Evolutionary conservation across 1,284 basidiomycete species (phyloP), one percentile per base, ranked within the genome.

Genomic region (Flammula alnicola): DNA sequence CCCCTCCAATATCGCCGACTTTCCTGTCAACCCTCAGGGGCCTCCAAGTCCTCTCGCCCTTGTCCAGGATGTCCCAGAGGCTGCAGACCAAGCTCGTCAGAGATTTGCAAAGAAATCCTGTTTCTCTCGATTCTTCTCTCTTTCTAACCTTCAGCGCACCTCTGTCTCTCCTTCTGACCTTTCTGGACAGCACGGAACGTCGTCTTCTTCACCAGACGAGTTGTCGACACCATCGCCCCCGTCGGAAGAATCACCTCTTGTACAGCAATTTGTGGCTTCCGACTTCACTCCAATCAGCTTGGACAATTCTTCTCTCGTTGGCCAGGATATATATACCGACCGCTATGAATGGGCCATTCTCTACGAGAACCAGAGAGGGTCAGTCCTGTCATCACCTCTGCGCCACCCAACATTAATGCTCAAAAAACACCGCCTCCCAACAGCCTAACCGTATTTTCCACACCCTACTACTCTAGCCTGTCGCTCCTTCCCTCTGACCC

Each of bases 321-420:
- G 55, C 20, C 63, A 68, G 39, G 61, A 71, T 38, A 64, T 72
- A 26, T 57, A 73, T 51, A 63, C 69, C 37, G 81, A 84, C 59
- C 66, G 76, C 6, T 91, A 87, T 62, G 74, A 78, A 63, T 92
- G 90, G 90, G 88, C 85, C 6, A 66, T 87, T 11, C 60, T 91
- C 7, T 77, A 74, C 37, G 76, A 91, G 67, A 90, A 92, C 62
- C 89, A 92, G 66, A 73, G 89, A 64, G 89, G 89, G 88, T 88
- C 58, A 50, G 77, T 71, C 29, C 1, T 16, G 3, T 14, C 9
- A 7, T 16, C 30, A 19, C 33, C 31, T 12, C 3, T 20, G 9
- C 20, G 6, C n/a, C 14, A n/a, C 5, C 4, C 17, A 8, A 35
- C 30, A 27, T 16, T 10, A 17, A 31, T 14, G 20, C 37, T 9